Base-by-base conservation (phyloP, 1,284 basidiomycete genomes). In the Peniophora sp. region DNA sequence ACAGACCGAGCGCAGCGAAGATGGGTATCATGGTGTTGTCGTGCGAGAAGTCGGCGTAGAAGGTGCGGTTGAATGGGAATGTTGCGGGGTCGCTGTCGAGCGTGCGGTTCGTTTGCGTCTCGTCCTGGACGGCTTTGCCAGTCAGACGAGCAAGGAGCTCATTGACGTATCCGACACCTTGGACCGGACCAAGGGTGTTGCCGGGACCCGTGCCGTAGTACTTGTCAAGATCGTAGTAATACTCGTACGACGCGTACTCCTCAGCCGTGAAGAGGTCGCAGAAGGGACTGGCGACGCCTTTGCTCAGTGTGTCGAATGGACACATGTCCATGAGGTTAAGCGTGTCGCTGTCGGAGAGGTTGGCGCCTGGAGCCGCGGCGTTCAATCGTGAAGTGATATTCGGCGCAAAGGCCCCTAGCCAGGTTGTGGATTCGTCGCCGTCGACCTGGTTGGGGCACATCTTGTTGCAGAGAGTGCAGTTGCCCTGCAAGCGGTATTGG, bases 81-180 rank as follows among this genome's bases (percentile, higher is more conserved):
- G 87, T 89, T 2, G 58, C 57, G 0, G 81, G 78, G 11, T 78
- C 73, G 1, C 67, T 57, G 60, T 88, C 83, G 27, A 94, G 75
- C 0, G 91, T 94, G n/a, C 67, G 65, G 65, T 93, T 93, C 3
- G 85, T 88, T 58, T 86, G 85, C 0, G 90, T 92, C 50, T 71
- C 60, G 65, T 92, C 89, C 24, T 62, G 62, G 5, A 88, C 82
- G 0, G 78, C 73, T 14, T 66, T 63, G 12, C 73, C 71, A 0
- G 81, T 86, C 24, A 93, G 73, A n/a, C 91, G 79, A 0, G 89
- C 86, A 17, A 93, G 68, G 35, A 94, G 79, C 64, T 93, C 91
- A 63, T 92, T 92, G 58, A 89, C 69, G 62, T 85, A 93, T 3
- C 90, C 90, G 5, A 91, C 85, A 42, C 86, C 87, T 64, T 88